Evolutionary conservation across 768 basidiomycete genomes (phyloP).

Genomic region (Lyophyllum shimeji): DNA sequence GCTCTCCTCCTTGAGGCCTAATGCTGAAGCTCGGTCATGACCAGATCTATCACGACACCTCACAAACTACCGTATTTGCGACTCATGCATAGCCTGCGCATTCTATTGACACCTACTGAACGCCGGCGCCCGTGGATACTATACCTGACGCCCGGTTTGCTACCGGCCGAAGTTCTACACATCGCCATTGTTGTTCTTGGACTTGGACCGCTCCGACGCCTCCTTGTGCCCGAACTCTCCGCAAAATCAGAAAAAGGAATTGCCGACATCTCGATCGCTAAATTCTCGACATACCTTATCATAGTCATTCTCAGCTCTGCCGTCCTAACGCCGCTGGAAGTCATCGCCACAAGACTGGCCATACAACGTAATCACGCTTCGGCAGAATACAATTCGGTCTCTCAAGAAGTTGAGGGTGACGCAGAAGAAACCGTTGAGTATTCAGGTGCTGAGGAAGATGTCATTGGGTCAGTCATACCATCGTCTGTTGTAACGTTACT

Average conservation of each 20-base stretch:
- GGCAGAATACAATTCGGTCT: slow-evolving; percentile 69
- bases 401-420: slow-evolving; percentile 72
- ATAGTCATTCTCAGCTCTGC: slow-evolving; percentile 56
- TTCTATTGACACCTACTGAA: slow-evolving; percentile 81
- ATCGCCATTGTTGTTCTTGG: slow-evolving; percentile 45
- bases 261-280: slow-evolving; percentile 47
- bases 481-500: background rate
- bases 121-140: slow-evolving; percentile 76
- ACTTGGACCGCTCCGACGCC: slow-evolving; percentile 45
- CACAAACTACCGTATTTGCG: slow-evolving; percentile 69
- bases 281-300: slow-evolving; percentile 53
- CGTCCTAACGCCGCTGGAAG: slow-evolving; percentile 75
- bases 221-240: slow-evolving; percentile 42
- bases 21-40: slow-evolving; percentile 7
- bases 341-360: slow-evolving; percentile 74
- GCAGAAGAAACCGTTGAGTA: slow-evolving; percentile 61
- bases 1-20: background rate
- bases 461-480: slow-evolving; percentile 63
- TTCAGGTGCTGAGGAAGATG: slow-evolving; percentile 73
- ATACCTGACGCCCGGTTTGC: slow-evolving; percentile 75
- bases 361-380: slow-evolving; percentile 85
- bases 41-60: slow-evolving; percentile 81
- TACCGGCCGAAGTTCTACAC: slow-evolving; percentile 57
- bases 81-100: slow-evolving; percentile 56
- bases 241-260: slow-evolving; percentile 27